Evolutionary conservation across 2,329 filamentous ascomycete genomes (phyloP).

Genomic region (Phyllosticta ampelicida): DNA sequence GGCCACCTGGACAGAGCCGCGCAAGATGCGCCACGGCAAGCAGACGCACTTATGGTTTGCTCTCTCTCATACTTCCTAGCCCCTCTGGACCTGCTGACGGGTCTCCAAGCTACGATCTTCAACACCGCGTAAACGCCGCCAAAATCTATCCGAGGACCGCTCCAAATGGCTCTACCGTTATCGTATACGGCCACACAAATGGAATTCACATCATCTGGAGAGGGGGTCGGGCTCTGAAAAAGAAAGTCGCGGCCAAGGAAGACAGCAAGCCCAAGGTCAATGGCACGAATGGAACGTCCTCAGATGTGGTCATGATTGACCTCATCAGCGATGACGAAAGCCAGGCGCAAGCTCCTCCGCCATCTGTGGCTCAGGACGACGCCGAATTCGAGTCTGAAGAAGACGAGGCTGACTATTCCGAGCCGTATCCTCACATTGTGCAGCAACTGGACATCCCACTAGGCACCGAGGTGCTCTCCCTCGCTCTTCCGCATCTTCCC

Average conservation of each 20-base stretch:
- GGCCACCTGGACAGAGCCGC: slow-evolving; percentile 7
- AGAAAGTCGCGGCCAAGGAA: slow-evolving; percentile 14
- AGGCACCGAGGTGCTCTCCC: slow-evolving; percentile 41
- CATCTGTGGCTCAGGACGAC: slow-evolving; percentile 8
- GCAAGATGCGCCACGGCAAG: slow-evolving; percentile 8
- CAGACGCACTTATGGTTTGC: slow-evolving; percentile 7
- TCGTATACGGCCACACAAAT: slow-evolving; percentile 48
- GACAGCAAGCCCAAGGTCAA: slow-evolving; percentile 30
- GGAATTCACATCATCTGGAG: slow-evolving; percentile 51
- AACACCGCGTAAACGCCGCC: slow-evolving; percentile 46
- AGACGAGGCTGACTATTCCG: slow-evolving; percentile 46
- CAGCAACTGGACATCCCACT: slow-evolving; percentile 46
- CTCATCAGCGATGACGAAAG: slow-evolving; percentile 45
- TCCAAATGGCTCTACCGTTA: slow-evolving; percentile 51
- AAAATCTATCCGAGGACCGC: slow-evolving; percentile 48
- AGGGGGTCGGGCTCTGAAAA: slow-evolving; percentile 42
- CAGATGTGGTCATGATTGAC: slow-evolving; percentile 40
- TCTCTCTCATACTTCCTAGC: neutral
- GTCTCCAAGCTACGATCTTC: slow-evolving; percentile 45
- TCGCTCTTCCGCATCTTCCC: slow-evolving; percentile 39
- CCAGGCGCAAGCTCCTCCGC: slow-evolving; percentile 18
- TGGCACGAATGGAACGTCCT: slow-evolving; percentile 31
- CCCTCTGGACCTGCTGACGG: neutral
- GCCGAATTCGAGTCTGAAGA: slow-evolving; percentile 44
- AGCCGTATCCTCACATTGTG: slow-evolving; percentile 44